Evolutionary conservation across 2,329 filamentous ascomycete species (phyloP).

Genomic region (Fusarium annulatum): DNA sequence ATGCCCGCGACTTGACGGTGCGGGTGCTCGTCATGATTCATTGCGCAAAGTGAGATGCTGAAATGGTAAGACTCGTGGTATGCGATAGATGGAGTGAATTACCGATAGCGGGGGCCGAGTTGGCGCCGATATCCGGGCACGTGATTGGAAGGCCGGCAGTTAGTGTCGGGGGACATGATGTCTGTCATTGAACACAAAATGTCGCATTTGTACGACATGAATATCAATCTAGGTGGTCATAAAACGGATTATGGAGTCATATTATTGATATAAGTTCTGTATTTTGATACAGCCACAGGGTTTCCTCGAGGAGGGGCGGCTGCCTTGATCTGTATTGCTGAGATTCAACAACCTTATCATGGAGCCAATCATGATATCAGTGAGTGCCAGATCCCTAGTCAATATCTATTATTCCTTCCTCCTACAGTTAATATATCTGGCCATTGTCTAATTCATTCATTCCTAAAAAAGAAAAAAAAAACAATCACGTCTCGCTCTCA

Average conservation of each 20-base stretch:
- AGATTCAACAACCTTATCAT: background rate
- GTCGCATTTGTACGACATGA: no score
- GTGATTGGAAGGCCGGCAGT: background rate
- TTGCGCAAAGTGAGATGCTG: background rate
- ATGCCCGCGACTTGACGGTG: background rate
- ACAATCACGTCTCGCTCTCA: background rate
- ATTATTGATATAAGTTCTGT: no score
- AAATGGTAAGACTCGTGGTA: background rate
- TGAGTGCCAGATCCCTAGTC: accelerated
- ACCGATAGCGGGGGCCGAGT: background rate
- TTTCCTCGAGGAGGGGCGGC: no score
- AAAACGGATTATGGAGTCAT: no score
- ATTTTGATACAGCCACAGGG: accelerated
- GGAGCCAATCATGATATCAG: background rate
- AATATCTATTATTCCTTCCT: background rate
- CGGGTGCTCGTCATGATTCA: background rate
- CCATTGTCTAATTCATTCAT: accelerated
- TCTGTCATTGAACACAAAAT: background rate
- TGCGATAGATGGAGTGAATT: background rate
- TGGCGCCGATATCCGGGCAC: background rate
- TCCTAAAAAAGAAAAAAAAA: accelerated
- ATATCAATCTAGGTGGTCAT: no score
- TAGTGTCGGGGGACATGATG: background rate
- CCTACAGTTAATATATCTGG: accelerated
- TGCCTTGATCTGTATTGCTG: background rate